Evolutionary conservation across 495 filamentous ascomycete genomes (phyloP), one percentile per base, ranked within the genome.

Genomic region (Sabuloglossum arenarium): DNA sequence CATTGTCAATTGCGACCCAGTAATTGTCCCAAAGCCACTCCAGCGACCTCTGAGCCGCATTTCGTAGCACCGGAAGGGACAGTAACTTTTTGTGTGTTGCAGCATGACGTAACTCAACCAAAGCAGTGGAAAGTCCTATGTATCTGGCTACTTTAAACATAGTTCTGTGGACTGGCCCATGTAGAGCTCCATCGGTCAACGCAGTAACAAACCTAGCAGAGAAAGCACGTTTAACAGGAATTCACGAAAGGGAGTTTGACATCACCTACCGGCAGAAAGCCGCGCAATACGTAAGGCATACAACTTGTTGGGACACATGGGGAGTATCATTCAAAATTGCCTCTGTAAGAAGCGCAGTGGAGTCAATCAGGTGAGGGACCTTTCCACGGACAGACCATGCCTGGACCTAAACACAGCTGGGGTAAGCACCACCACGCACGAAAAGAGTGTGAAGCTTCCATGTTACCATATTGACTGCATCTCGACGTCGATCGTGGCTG

Each of bases 11-110:
- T 12, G 43, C 21, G 23, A 31, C 31, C 90, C 90, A 97, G 67
- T 94, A 95, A 62, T 82, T 82, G 37, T 75, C 72, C 86, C 86
- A 94, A 51, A 96, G 74, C 90, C 90, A 96, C 29, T 74, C 76
- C 53, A 97, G 69, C 1, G 80, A 85, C 60, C 80, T 76, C 59
- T 72, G 61, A 1, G 81, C 74, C 5, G 82, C 79, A 12, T 72
- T 71, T 54, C 85, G 72, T 55, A 96, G 68, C 27, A 85, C 77
- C 6, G 74, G 68, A 53, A 96, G 68, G 0, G 79, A 78, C 0
- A 90, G 89, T 55, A 94, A 69, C 61, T 87, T 83, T 59, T 88
- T 84, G 66, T 97, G 90, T 37, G 87, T 91, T 31, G 85, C 85
- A 65, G 91, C 82, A 63, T 97, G 90, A 19, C 90, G 75, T 53